phyloP scores from a whole-genome alignment of 2,329 filamentous ascomycete genomes.

The Camillea tinctor region DNA sequence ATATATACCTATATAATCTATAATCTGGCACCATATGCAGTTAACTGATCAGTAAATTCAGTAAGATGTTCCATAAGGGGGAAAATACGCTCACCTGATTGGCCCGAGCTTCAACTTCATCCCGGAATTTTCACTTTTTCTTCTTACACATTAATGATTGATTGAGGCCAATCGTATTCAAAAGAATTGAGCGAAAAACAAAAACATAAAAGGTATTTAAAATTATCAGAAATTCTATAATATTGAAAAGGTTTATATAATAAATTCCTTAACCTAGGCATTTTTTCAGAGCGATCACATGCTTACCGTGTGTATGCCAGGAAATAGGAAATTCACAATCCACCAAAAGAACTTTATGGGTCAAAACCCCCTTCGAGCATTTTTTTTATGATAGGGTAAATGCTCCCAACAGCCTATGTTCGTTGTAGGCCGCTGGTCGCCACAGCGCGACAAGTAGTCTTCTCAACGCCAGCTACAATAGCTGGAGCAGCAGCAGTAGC shows the following conservation, averaged over 20 bases:
- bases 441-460: constrained; percentile 8
- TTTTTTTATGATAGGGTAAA: constrained; percentile 10
- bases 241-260: background rate
- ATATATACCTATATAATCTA: too few relatives aligned
- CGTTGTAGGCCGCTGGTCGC: constrained; percentile 20
- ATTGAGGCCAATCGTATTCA: too few relatives aligned
- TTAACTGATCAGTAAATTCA: too few relatives aligned
- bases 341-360: background rate
- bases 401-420: constrained; percentile 17
- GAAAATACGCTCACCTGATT: constrained; percentile 10
- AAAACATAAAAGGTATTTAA: background rate
- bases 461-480: constrained; percentile 2
- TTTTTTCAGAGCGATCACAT: background rate
- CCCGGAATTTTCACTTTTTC: constrained; percentile 17
- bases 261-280: background rate
- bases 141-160: constrained; percentile 7
- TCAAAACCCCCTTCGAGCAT: background rate
- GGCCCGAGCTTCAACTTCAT: constrained; percentile 20
- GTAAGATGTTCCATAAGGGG: background rate
- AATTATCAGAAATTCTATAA: background rate
- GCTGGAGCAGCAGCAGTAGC: background rate
- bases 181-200: background rate
- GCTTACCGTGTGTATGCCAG: background rate
- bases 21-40: too few relatives aligned
- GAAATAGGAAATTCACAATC: background rate